Conservation (phyloP, 345 rosid genomes). For the Eucalyptus rudis region DNA sequence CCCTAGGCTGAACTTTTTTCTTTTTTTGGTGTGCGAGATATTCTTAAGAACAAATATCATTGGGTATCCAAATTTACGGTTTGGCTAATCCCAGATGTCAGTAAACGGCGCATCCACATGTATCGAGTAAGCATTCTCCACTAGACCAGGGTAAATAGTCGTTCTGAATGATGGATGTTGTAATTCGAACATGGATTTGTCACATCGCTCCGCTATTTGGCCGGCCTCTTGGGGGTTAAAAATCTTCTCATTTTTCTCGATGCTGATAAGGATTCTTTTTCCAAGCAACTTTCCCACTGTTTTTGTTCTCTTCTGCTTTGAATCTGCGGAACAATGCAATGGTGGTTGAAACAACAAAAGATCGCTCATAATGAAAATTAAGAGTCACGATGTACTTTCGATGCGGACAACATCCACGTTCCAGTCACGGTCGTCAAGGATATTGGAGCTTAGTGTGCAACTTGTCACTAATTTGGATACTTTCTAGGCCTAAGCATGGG, state of each 20-base stretch:
- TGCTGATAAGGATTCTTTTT: neutral
- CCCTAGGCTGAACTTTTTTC: neutral
- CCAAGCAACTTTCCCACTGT: neutral
- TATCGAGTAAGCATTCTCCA: neutral
- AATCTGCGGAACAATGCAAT: neutral
- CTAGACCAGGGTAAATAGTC: neutral
- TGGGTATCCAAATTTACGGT: neutral
- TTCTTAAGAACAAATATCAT: neutral
- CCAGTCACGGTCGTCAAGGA: neutral
- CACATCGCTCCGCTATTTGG: neutral
- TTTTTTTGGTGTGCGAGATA: neutral
- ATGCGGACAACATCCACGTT: neutral
- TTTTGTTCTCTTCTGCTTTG: neutral
- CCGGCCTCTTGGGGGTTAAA: neutral
- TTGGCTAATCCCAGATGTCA: neutral
- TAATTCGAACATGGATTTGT: neutral
- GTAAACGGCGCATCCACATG: neutral
- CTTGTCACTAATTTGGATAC: neutral
- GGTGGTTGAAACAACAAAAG: neutral
- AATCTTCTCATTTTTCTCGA: neutral
- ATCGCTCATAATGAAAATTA: neutral
- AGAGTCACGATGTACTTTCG: neutral
- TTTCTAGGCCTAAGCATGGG: neutral
- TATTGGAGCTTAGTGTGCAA: neutral
- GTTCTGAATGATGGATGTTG: neutral